Conservation (phyloP, 768 basidiomycete species). For the Leccinum disarticulatum region DNA sequence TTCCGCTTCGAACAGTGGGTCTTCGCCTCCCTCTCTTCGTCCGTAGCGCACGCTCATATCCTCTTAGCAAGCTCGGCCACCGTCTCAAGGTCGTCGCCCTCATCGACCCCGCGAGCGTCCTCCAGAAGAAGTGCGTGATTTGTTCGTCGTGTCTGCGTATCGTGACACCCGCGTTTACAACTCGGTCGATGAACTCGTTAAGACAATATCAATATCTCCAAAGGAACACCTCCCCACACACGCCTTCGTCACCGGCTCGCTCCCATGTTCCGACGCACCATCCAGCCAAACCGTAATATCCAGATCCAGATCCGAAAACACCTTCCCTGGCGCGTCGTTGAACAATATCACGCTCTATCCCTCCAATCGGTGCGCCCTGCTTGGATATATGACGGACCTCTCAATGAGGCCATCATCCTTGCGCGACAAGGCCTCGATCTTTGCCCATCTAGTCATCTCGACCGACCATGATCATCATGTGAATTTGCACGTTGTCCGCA, state of each 20-base stretch:
- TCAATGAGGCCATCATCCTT: no score
- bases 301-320: constrained; percentile 83
- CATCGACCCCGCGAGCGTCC: constrained; percentile 81
- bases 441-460: no score
- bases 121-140: constrained; percentile 84
- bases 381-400: no score
- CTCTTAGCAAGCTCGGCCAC: constrained; percentile 81
- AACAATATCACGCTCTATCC: no score
- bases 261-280: constrained; percentile 88
- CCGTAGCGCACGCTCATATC: constrained; percentile 7
- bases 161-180: constrained; percentile 82
- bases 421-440: no score
- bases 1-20: constrained; percentile 86
- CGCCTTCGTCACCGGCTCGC: constrained; percentile 85
- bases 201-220: constrained; percentile 50
- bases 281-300: constrained; percentile 53
- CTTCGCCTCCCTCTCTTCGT: constrained; percentile 16
- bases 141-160: constrained; percentile 93
- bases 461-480: no score
- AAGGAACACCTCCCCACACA: constrained; percentile 52
- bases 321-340: constrained; percentile 56
- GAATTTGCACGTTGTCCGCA: no score
- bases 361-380: no score
- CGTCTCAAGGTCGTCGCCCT: constrained; percentile 95
- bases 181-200: constrained; percentile 82